Percentiles rank a stretch among this genome's conserved stretches.
These are phyloP conservation scores for Xylaria sp. DNA, from an alignment of 2,329 filamentous ascomycete species.

Conservation along the genomic window DNA sequence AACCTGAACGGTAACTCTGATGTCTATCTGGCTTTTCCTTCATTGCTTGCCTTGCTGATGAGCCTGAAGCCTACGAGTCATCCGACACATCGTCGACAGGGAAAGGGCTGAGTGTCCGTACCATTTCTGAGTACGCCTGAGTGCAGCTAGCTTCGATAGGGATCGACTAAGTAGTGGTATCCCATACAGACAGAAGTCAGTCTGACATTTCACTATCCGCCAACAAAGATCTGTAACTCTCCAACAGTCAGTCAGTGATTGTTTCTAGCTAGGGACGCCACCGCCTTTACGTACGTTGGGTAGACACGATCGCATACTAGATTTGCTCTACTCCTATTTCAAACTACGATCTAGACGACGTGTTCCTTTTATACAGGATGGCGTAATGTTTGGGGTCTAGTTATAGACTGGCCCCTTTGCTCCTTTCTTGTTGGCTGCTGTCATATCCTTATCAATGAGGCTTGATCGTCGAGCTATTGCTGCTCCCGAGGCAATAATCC, in stretches of 20 bases:
- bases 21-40: not conserved
- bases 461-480: too few species aligned
- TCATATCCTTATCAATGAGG: too few species aligned
- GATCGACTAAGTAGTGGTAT: not conserved
- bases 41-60: not conserved
- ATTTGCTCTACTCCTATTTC: not conserved
- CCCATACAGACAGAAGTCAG: not conserved
- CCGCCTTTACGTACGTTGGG: not conserved
- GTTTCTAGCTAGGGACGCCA: not conserved
- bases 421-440: too few species aligned
- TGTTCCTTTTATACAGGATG: not conserved
- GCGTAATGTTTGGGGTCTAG: not conserved
- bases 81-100: not conserved
- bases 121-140: not conserved
- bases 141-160: not conserved
- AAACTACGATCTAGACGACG: not conserved
- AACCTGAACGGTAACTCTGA: not conserved
- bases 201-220: not conserved
- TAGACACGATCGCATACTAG: not conserved
- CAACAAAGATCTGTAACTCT: not conserved
- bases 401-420: too few species aligned
- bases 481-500: too few species aligned
- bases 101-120: not conserved
- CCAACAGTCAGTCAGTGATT: not conserved
- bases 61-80: not conserved